Evolutionary conservation across 2,329 filamentous ascomycete species (phyloP), one percentile per base, ranked within the genome.

Genomic region (Purpureocillium takamizusanense): DNA sequence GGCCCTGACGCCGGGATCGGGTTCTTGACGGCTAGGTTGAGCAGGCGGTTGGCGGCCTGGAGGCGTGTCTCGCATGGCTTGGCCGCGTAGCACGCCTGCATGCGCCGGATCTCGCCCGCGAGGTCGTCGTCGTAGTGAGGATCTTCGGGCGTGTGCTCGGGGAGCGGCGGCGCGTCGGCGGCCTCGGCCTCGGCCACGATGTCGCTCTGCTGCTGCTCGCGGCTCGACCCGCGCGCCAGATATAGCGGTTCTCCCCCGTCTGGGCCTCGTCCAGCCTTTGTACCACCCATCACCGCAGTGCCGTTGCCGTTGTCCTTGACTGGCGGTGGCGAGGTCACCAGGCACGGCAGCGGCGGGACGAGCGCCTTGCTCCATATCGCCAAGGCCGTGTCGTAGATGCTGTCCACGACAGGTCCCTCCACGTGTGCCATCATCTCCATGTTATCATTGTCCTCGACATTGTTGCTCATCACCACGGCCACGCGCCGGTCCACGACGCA

Each of bases 391-490:
- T 90, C 85, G 52, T 86, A 88, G 17, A 89, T 59, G 2, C 77
- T 76, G 49, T 88, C 81, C 0, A 89, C 83, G 41, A 89, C 83
- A 0, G 82, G 76, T 0, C 85, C 85, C 59, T 89, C 83, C 0
- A 87, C 54, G 39, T 86, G 83, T 3, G 75, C 69, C 73, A 86
- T 79, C 84, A 90, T 88, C 57, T 90, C 85, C 39, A 88, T 43
- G 46, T 90, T 90, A 48, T 85, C 81, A 38, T 87, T 89, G 46
- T 86, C 78, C 56, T 78, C 70, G 36, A 89, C 83, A 50, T 89
- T 90, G 55, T 87, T 87, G 61, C 83, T 88, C 59, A 84, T 81
- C 2, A 89, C 55, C 1, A 85, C 63, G 0, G 74, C 84, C n/a
- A 82, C 66, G 44, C 73, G 76, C 7, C 84, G 70, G 55, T 90